Conservation (phyloP, 2,329 filamentous ascomycete genomes). For the Taxawa tesnikishii region DNA sequence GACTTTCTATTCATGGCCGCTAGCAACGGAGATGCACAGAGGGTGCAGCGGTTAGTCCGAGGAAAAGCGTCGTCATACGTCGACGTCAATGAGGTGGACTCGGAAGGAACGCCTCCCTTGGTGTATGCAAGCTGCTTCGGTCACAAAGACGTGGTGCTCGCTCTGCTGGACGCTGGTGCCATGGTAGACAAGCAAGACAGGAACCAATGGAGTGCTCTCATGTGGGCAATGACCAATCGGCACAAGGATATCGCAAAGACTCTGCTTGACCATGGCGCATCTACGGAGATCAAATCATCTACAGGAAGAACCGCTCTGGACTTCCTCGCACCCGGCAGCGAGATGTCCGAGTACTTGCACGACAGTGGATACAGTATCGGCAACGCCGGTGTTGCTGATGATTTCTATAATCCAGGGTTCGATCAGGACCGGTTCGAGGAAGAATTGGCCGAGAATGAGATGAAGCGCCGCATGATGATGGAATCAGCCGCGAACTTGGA, state of each 20-base stretch:
- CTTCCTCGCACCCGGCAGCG: conserved; percentile 88
- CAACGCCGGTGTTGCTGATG: conserved; percentile 62
- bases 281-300: conserved; percentile 89
- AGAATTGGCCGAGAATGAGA: conserved; percentile 91
- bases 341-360: conserved; percentile 90
- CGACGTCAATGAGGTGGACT: conserved; percentile 77
- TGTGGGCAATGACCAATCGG: conserved; percentile 99
- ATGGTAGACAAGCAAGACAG: conserved; percentile 88
- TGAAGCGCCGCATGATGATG: conserved; percentile 97
- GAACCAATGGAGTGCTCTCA: conserved; percentile 93
- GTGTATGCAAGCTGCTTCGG: conserved; percentile 99
- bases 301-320: conserved; percentile 90
- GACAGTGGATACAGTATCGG: conserved; percentile 89
- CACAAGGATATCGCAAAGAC: conserved; percentile 94
- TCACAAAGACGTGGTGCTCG: conserved; percentile 76
- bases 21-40: conserved; percentile 83
- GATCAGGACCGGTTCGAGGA: conserved; percentile 92
- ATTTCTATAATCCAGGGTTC: conserved; percentile 90
- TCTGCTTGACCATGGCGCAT: conserved; percentile 83
- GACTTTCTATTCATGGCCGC: conserved; percentile 88
- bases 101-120: conserved; percentile 89
- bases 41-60: conserved; percentile 62
- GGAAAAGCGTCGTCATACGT: conserved; percentile 65
- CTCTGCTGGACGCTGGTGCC: conserved; percentile 72
- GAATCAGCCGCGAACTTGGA: conserved; percentile 95